A percentile compares a stretch with the other conserved stretches of the same genome.
phyloP scores from a whole-genome alignment of 352 stramenopile species.

The Phytophthora cajani region DNA sequence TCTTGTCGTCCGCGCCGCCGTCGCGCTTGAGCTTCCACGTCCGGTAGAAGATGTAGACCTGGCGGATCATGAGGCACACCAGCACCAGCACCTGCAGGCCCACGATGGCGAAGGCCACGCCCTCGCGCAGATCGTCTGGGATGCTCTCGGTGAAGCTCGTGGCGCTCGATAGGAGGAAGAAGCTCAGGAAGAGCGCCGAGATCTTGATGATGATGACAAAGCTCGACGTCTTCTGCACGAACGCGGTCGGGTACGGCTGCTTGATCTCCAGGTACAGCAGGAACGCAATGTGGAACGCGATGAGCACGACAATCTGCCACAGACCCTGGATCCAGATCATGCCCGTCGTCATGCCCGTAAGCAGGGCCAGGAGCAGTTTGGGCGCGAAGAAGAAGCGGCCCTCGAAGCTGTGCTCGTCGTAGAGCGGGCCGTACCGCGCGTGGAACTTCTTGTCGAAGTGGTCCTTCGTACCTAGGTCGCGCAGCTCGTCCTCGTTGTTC shows the following conservation, averaged over 20 bases:
- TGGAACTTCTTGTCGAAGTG: conserved; percentile 89
- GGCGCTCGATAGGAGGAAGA: conserved; percentile 81
- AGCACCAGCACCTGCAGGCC: conserved; percentile 84
- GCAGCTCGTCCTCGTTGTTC: conserved; percentile 81
- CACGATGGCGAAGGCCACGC: conserved; percentile 83
- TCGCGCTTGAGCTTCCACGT: conserved; percentile 84
- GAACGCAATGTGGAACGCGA: conserved; percentile 81
- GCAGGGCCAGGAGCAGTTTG: conserved; percentile 78
- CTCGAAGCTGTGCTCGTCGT: conserved; percentile 90
- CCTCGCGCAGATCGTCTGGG: conserved; percentile 73
- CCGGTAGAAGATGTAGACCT: conserved; percentile 89
- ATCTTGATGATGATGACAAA: conserved; percentile 93
- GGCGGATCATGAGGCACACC: conserved; percentile 80
- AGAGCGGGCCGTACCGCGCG: conserved; percentile 78
- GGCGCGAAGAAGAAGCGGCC: conserved; percentile 88
- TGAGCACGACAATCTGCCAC: conserved; percentile 80
- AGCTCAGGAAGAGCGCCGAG: conserved; percentile 79
- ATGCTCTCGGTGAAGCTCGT: conserved; percentile 74
- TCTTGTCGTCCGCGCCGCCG: conserved; percentile 55
- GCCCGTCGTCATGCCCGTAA: conserved; percentile 82
- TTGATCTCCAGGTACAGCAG: conserved; percentile 86
- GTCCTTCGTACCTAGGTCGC: conserved; percentile 81
- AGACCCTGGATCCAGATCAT: conserved; percentile 80
- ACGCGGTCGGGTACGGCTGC: conserved; percentile 80
- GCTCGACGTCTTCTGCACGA: conserved; percentile 86